Conservation (phyloP, 495 filamentous ascomycete species). For the Neurospora sp. region DNA sequence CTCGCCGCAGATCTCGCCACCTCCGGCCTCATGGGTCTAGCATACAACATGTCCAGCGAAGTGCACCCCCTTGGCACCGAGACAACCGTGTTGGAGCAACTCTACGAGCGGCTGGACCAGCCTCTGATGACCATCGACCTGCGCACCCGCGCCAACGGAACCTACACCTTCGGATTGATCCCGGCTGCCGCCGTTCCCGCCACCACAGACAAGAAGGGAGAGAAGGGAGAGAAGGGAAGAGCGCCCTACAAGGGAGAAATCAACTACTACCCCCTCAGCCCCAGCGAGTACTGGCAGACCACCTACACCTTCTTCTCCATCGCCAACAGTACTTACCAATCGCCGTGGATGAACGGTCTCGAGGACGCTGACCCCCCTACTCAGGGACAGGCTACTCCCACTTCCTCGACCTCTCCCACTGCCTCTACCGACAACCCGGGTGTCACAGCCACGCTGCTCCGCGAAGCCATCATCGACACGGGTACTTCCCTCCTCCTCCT, state of each 20-base stretch:
- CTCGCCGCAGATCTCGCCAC: constrained; percentile 15
- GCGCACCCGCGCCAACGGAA: constrained; percentile 50
- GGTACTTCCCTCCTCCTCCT: constrained; percentile 63
- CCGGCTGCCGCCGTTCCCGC: not conserved
- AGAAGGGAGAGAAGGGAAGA: constrained; percentile 21
- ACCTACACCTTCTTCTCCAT: constrained; percentile 47
- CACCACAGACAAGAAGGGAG: constrained; percentile 8
- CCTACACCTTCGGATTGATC: constrained; percentile 72
- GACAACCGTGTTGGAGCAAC: constrained; percentile 60
- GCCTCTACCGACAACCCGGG: not conserved
- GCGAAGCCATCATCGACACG: constrained; percentile 58
- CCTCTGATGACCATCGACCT: constrained; percentile 63
- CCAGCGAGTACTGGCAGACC: constrained; percentile 56
- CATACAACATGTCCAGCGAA: constrained; percentile 16
- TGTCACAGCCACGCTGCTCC: not conserved
- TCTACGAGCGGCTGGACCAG: constrained; percentile 33
- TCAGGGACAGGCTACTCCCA: not conserved
- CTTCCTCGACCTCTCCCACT: not conserved
- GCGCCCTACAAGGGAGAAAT: constrained; percentile 40
- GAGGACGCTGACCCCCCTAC: not conserved
- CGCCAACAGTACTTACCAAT: constrained; percentile 29
- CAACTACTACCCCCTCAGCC: constrained; percentile 52
- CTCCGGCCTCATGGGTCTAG: constrained; percentile 28
- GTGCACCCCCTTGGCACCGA: constrained; percentile 34
- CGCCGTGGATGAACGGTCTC: constrained; percentile 11